Evolutionary conservation across 2,329 filamentous ascomycete species (phyloP).

Genomic region (Blumeria graminis): DNA sequence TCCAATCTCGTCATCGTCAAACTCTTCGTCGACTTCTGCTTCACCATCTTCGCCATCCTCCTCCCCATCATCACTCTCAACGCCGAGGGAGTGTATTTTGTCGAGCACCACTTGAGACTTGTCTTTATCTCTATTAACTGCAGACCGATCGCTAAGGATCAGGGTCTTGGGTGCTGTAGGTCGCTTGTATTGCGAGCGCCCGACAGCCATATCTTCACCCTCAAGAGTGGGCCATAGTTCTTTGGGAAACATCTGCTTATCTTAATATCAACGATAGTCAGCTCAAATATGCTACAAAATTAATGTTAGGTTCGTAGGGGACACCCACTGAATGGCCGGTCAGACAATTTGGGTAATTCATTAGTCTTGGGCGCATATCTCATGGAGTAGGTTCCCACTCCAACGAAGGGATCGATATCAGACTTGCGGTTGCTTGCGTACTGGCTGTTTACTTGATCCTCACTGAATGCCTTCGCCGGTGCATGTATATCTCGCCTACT

Average conservation of each 20-base stretch:
- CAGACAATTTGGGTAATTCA: conserved; percentile 27
- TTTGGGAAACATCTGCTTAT: conserved; percentile 31
- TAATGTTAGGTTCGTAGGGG: background rate
- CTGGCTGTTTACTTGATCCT: conserved; percentile 16
- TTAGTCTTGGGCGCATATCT: conserved; percentile 31
- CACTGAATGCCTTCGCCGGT: conserved; percentile 19
- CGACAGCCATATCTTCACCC: conserved; percentile 11
- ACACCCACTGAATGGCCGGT: conserved; percentile 27
- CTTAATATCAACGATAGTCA: conserved; percentile 15
- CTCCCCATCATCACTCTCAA: conserved; percentile 19
- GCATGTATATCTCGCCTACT: conserved; percentile 15
- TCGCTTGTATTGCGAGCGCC: conserved; percentile 13
- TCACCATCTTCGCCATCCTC: conserved; percentile 19
- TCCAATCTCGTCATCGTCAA: conserved; percentile 32
- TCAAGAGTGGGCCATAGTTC: conserved; percentile 31
- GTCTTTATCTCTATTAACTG: conserved; percentile 2
- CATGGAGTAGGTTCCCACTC: conserved; percentile 33
- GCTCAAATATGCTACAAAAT: background rate
- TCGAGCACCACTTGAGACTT: conserved; percentile 14
- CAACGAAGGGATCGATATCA: conserved; percentile 33
- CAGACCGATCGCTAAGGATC: conserved; percentile 2
- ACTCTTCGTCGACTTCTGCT: conserved; percentile 27
- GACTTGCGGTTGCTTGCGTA: conserved; percentile 14
- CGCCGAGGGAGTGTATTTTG: conserved; percentile 12
- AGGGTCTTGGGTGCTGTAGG: conserved; percentile 3